Percentiles rank a stretch among this genome's conserved stretches.
Evolutionary conservation across 257 asterid genomes (phyloP).

Genomic region (Buddleja alternifolia): DNA sequence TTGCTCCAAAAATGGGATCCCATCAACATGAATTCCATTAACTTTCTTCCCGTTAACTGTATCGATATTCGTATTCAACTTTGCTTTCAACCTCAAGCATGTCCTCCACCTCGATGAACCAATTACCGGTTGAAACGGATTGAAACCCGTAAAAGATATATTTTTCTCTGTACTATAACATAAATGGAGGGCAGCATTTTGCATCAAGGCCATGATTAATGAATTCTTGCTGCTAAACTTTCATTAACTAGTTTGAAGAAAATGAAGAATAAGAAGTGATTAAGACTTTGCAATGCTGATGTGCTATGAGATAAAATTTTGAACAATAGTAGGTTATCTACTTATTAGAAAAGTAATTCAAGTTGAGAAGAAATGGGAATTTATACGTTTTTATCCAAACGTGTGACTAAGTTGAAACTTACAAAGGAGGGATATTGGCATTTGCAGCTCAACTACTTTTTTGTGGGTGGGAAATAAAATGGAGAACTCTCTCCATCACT

Average conservation of each 20-base stretch:
- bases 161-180: not conserved
- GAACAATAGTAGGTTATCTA: constrained; percentile 33
- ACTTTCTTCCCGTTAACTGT: constrained; percentile 65
- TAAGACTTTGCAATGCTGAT: not conserved
- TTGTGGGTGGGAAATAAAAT: constrained; percentile 20
- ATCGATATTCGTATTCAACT: constrained; percentile 27
- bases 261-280: not conserved
- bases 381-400: constrained; percentile 20
- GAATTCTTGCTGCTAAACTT: not conserved
- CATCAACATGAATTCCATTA: constrained; percentile 55
- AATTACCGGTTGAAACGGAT: not conserved
- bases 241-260: not conserved
- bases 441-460: constrained; percentile 37
- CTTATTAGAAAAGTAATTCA: constrained; percentile 15
- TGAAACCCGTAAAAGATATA: not conserved
- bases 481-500: constrained; percentile 8
- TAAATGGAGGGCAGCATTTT: constrained; percentile 6
- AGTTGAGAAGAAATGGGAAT: constrained; percentile 15
- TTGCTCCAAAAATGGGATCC: constrained; percentile 25
- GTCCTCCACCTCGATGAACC: not conserved
- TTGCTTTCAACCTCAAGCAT: constrained; percentile 36
- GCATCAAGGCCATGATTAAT: constrained; percentile 30
- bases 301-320: not conserved
- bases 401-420: constrained; percentile 27
- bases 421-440: constrained; percentile 6